These are phyloP conservation scores for Penicillium occitanis DNA, from an alignment of 2,329 filamentous ascomycete species.

Conservation along the genomic window DNA sequence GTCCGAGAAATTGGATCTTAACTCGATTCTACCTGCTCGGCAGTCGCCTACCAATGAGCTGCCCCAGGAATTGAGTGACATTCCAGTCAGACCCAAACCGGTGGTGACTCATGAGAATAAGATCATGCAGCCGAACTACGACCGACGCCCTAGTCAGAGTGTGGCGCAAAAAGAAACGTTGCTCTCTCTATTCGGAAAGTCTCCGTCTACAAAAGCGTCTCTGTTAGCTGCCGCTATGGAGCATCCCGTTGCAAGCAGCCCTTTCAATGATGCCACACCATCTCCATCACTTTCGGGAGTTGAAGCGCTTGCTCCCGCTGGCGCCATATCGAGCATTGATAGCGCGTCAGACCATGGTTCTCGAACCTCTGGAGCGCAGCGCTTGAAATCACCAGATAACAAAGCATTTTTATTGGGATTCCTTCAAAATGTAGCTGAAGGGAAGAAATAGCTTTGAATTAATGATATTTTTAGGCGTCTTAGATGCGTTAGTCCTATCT, in stretches of 20 bases:
- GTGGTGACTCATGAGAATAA: constrained; percentile 22
- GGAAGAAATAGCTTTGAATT: constrained; percentile 26
- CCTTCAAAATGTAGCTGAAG: constrained; percentile 59
- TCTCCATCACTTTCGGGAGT: constrained; percentile 19
- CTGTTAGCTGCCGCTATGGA: constrained; percentile 27
- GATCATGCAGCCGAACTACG: constrained; percentile 29
- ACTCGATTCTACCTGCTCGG: constrained; percentile 31
- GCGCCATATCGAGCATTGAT: constrained; percentile 8
- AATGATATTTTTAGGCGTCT: constrained; percentile 4
- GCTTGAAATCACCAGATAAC: constrained; percentile 62
- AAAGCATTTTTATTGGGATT: constrained; percentile 76
- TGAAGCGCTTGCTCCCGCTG: constrained; percentile 12
- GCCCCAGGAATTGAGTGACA: constrained; percentile 24
- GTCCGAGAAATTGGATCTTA: constrained; percentile 42
- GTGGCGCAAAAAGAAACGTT: constrained; percentile 50
- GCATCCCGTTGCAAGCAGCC: constrained; percentile 14
- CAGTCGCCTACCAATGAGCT: constrained; percentile 28
- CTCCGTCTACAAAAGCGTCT: constrained; percentile 30
- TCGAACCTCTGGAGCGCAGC: constrained; percentile 19
- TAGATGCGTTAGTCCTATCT: neutral
- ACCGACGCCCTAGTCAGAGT: constrained; percentile 44
- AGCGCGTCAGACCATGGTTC: constrained; percentile 15
- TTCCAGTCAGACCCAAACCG: constrained; percentile 21
- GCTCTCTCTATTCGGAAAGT: constrained; percentile 64
- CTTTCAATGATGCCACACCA: constrained; percentile 12